Base-by-base conservation (phyloP, 2,329 filamentous ascomycete species). In the Sporothrix pallida region DNA sequence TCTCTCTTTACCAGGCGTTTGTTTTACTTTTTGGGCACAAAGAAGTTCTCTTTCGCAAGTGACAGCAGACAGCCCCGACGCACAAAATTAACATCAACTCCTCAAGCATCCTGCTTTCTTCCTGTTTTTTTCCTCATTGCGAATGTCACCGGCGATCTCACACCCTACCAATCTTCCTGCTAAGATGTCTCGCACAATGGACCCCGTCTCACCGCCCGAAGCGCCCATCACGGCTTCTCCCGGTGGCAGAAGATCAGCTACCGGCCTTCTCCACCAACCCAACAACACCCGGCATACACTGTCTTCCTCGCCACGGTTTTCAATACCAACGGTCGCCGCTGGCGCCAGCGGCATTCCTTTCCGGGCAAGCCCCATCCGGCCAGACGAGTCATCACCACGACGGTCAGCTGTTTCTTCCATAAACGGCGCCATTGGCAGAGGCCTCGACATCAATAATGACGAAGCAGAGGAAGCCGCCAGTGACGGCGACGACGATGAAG, bases 151-250 rank as follows among this genome's bases (percentile, higher is more conserved):
- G 17, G 44, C 50, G 17, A 54, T 17, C 75, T 10, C 12, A 50
- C 58, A 67, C 17, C 69, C 13, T 2, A 23, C 23, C n/a, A 17
- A 9, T 44, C 60, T n/a, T 65, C 44, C n/a, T 20, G 17, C 5
- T 54, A 23, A 17, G 60, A 75, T 75, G 70, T 75, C 76, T 70
- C 74, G 72, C 58, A 72, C 74, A 44, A 73, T 80, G 76, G 81
- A 79, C 65, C 83, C 83, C 52, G 81, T 82, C 37, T 85, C 83
- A 44, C 84, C 84, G 74, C 84, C 83, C 54, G 80, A 83, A 74
- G 84, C 83, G 7, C 83, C 84, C 23, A 82, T 80, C 72, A 80
- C 81, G 48, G 75, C 81, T 63, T 79, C 80, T 10, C 81, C 81
- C 71, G 77, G 79, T 73, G 76, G 78, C 62, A 80, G 78, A 68